Evolutionary conservation across 179 eudicot species (phyloP).

Genomic region (Silene coronaria): DNA sequence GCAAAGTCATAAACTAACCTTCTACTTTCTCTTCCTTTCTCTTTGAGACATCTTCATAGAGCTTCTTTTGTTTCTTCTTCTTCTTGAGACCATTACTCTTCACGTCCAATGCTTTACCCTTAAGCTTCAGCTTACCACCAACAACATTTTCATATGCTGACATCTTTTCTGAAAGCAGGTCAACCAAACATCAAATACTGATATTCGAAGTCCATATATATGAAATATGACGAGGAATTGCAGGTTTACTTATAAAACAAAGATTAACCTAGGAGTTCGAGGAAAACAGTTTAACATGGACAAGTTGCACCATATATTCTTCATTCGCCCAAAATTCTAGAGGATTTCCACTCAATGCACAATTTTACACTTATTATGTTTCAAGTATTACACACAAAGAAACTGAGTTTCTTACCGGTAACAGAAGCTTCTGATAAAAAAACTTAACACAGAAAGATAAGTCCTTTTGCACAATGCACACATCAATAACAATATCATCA

Average conservation of each 20-base stretch:
- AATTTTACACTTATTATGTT: not conserved
- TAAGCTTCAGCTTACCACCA: slow-evolving; percentile 78
- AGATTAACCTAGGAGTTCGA: not conserved
- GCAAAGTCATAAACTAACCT: slow-evolving; percentile 31
- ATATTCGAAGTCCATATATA: not conserved
- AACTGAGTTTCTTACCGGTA: too few species aligned
- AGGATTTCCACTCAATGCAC: not conserved
- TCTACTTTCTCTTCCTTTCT: slow-evolving; percentile 36
- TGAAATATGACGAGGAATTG: not conserved
- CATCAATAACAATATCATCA: too few species aligned
- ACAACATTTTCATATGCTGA: slow-evolving; percentile 70
- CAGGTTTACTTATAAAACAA: not conserved
- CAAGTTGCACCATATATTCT: slow-evolving; percentile 1
- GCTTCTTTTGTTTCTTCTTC: slow-evolving; percentile 67
- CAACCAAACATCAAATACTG: slow-evolving; percentile 11
- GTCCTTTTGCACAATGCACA: not conserved
- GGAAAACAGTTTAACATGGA: not conserved
- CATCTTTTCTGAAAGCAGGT: slow-evolving; percentile 37
- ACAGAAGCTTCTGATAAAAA: too few species aligned
- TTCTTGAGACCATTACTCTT: slow-evolving; percentile 62
- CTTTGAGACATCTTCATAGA: slow-evolving; percentile 34
- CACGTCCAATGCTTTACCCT: slow-evolving; percentile 84
- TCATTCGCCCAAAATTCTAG: not conserved
- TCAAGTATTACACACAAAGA: not conserved
- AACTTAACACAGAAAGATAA: too few species aligned